Evolutionary conservation across 768 basidiomycete species (phyloP), one percentile per base, ranked within the genome.

Genomic region (Leccinum imitatum): DNA sequence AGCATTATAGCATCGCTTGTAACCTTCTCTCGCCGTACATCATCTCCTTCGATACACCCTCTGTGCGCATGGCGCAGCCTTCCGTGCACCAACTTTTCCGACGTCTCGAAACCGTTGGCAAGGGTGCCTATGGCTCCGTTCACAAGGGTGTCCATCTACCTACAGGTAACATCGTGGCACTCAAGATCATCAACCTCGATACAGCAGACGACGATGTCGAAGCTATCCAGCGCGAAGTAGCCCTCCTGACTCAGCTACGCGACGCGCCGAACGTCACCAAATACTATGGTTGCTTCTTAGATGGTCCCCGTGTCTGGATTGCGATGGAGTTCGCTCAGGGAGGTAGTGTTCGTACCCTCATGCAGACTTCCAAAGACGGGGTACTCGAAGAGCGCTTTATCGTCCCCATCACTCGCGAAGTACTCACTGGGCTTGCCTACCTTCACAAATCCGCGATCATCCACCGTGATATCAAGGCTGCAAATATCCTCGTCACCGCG

Each of bases 181-280:
- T 98, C 78, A 99, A 99, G 78, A 95, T 98, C 74, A 98, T 99
- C 79, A 93, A 98, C 76, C 88, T 98, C 65, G 97, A 98, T 76
- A 95, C 90, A 25, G 85, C 89, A 57, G 96, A 95, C 73, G 96
- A 99, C 74, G 97, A 99, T 71, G 94, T 97, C 17, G 91, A 80
- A 53, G 96, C 95, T 75, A 98, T 98, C 56, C 96, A 98, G 75
- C 89, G 91, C 61, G 97, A 98, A 75, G 94, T 99, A 31, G 87
- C 93, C 10, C 84, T 99, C 54, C 81, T 98, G 19, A 87, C 90
- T 50, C 94, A 96, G 70, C 83, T 98, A 33, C 82, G 93, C 21
- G 93, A 93, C 59, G 91, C 91, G 0, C 88, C 91, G 30, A 95
- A 95, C 70, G 86, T 97, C 68, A 98, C 92, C 23, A 85, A 92